phyloP scores from a whole-genome alignment of 441 rosid genomes.

The Oxalis stricta region DNA sequence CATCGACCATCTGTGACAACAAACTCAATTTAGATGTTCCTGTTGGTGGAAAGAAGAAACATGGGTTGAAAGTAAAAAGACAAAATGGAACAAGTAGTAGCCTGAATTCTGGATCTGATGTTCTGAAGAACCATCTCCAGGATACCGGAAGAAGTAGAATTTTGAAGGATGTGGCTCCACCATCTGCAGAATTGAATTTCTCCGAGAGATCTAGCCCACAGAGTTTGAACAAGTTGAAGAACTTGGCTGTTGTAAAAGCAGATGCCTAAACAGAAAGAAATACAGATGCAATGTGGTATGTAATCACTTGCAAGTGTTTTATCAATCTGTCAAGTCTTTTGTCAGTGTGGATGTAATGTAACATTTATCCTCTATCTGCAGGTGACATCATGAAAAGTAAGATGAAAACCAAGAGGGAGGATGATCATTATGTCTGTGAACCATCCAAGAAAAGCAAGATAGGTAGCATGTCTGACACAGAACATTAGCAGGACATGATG shows the following conservation, averaged over 20 bases:
- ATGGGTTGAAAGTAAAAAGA: conserved; percentile 17
- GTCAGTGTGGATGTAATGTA: conserved; percentile 1
- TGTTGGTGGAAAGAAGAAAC: conserved; percentile 24
- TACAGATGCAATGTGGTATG: conserved; percentile 18
- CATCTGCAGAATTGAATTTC: conserved; percentile 17
- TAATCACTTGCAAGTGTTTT: conserved; percentile 4
- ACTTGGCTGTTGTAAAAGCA: conserved; percentile 7
- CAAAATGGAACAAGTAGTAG: conserved; percentile 15
- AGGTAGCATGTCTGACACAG: conserved; percentile 14
- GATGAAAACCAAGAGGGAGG: conserved; percentile 31
- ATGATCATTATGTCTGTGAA: conserved; percentile 21
- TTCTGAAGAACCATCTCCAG: conserved; percentile 17
- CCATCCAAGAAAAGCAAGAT: conserved; percentile 26
- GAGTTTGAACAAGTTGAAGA: conserved; percentile 10
- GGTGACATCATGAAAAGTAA: conserved; percentile 26
- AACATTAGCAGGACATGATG: conserved; percentile 9
- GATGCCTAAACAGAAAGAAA: conserved; percentile 9
- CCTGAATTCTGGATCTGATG: conserved; percentile 17
- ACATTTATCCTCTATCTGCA: conserved; percentile 13
- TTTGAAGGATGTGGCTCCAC: conserved; percentile 23
- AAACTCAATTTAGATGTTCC: conserved; percentile 18
- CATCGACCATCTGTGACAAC: conserved; percentile 17
- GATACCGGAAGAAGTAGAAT: conserved; percentile 30
- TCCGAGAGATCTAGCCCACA: conserved; percentile 12
- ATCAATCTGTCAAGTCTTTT: background rate